Evolutionary conservation across 108 stramenopile genomes (phyloP).

Genomic region (Nitzschia sp.): DNA sequence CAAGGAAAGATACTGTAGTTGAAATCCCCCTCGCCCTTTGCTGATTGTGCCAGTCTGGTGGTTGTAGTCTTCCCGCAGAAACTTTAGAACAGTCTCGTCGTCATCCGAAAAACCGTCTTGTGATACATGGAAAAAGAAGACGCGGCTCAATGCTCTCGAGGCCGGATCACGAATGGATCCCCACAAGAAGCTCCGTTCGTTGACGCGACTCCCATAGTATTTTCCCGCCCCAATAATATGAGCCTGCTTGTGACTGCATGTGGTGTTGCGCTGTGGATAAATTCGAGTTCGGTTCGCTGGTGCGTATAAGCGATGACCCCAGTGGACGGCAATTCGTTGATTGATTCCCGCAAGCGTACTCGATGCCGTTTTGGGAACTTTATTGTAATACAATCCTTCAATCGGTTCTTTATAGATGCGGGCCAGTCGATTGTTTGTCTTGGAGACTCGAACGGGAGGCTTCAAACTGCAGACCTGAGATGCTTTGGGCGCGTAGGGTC

Average conservation of each 20-base stretch:
- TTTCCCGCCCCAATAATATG: not conserved
- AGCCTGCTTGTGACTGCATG: not conserved
- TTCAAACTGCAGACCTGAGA: constrained; percentile 2
- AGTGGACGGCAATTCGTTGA: constrained; percentile 31
- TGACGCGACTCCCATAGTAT: constrained; percentile 1
- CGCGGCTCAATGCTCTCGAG: constrained; percentile 31
- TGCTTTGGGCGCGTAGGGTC: not conserved
- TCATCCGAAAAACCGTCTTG: constrained; percentile 15
- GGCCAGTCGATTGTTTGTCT: not conserved
- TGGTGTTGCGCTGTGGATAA: not conserved
- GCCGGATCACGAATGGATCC: constrained; percentile 45
- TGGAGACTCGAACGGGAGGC: not conserved
- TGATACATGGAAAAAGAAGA: constrained; percentile 45
- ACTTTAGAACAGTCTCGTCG: constrained; percentile 21
- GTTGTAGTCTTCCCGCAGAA: not conserved
- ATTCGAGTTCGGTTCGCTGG: not conserved
- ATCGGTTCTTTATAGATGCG: not conserved
- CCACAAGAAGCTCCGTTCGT: constrained; percentile 28
- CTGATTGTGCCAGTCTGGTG: not conserved
- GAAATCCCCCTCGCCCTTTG: constrained; percentile 26
- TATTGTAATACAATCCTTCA: constrained; percentile 30
- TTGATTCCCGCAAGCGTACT: constrained; percentile 34
- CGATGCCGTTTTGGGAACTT: constrained; percentile 44
- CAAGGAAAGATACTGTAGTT: constrained; percentile 13
- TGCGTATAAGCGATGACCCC: not conserved